Base-by-base conservation (phyloP, 2,329 filamentous ascomycete species). In the Sclerotinia glacialis region DNA sequence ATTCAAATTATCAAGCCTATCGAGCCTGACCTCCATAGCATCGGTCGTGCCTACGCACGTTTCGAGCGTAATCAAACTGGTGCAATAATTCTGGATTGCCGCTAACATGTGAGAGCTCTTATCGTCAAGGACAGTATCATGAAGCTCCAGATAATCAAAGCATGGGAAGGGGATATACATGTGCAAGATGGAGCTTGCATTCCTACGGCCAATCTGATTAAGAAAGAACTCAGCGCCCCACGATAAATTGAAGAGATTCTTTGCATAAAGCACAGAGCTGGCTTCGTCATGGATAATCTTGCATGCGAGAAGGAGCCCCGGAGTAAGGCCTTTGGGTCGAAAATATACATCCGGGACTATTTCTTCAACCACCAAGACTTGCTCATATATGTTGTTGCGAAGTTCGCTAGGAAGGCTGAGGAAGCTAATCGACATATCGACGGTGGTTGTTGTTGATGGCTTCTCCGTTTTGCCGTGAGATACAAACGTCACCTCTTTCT, bases 241-340 rank as follows among this genome's bases (percentile, higher is more conserved):
- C n/a, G 14, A 31, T 52, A 74, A 70, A 64, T 72, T 61, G 60
- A 74, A 74, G 52, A 46, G 31, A 64, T 73, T 72, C 49, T 68
- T 46, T 46, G 65, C 34, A 58, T 74, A 74, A 52, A 72, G 64
- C n/a, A 71, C 11, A 28, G 26, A 67, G 60, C 67, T 71, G 28
- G 73, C 69, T 68, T 74, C 71, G 53, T 16, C 31, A 61, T 73
- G 59, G 61, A 74, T 54, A 26, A 55, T 65, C 61, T 72, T 72
- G 63, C 69, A 73, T 40, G 50, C 63, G 37, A 50, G 40, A 31
- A 73, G 67, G 49, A 74, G 69, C 34, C 60, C 63, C 9, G 26
- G 40, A 31, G 67, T 68, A 16, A 67, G 46, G 21, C 37, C 26
- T 26, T 23, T 42, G 42, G 8, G n/a, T 42, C 21, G 28, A 28